phyloP scores from a whole-genome alignment of 2,329 filamentous ascomycete genomes.

The Elsinoe perseae region DNA sequence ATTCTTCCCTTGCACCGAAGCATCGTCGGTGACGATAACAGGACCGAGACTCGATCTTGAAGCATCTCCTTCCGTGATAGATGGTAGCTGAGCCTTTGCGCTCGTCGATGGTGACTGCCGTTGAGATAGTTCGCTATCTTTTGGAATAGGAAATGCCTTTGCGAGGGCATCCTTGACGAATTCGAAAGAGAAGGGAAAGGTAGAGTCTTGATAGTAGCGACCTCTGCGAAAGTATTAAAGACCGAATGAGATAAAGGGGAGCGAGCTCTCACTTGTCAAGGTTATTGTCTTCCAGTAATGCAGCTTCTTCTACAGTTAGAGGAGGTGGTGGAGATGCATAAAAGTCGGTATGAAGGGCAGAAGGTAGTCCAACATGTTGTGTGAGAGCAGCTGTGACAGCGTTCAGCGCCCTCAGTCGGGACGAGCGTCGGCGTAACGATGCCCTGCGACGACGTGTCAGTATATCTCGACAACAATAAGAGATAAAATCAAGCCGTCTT shows the following conservation, averaged over 20 bases:
- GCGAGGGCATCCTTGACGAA: constrained; percentile 16
- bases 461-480: constrained; percentile 33
- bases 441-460: constrained; percentile 28
- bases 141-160: background rate
- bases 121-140: background rate
- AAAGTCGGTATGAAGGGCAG: constrained; percentile 44
- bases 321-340: constrained; percentile 32
- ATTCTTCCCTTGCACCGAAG: background rate
- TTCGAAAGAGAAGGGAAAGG: constrained; percentile 35
- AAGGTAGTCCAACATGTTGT: constrained; percentile 18
- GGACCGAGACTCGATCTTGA: background rate
- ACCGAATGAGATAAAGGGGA: constrained; percentile 13
- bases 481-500: constrained; percentile 33
- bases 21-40: background rate
- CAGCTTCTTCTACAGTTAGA: constrained; percentile 43
- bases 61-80: background rate
- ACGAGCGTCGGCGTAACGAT: constrained; percentile 72
- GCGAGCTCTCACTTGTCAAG: constrained; percentile 45
- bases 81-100: background rate
- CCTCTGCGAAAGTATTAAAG: constrained; percentile 39
- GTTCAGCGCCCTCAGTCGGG: constrained; percentile 83
- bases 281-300: constrained; percentile 52
- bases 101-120: background rate
- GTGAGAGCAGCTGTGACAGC: constrained; percentile 61
- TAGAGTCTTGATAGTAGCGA: constrained; percentile 49